Evolutionary conservation across 305 asterid genomes (phyloP).

Genomic region (Stenogyne calaminthoides): DNA sequence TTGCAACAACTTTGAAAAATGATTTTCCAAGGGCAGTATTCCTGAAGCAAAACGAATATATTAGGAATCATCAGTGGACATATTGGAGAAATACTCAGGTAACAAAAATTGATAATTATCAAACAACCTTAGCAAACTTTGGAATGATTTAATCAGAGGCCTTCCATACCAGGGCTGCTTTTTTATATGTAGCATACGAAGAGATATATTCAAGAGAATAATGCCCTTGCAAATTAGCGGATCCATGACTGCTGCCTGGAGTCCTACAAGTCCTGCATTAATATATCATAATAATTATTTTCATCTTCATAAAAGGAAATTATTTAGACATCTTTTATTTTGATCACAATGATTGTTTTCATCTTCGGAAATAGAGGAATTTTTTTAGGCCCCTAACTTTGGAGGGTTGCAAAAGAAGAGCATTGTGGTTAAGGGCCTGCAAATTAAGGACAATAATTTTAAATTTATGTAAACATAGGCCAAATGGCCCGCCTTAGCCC

Average conservation of each 20-base stretch:
- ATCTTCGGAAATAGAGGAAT: background rate
- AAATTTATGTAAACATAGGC: no score
- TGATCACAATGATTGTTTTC: background rate
- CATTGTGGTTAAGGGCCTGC: no score
- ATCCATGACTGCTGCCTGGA: slow-evolving; percentile 82
- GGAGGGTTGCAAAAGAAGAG: no score
- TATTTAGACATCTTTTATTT: background rate
- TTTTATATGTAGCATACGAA: slow-evolving; percentile 84
- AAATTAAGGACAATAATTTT: no score
- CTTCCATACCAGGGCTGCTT: slow-evolving; percentile 92
- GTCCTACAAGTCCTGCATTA: slow-evolving; percentile 87
- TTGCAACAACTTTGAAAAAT: slow-evolving; percentile 77
- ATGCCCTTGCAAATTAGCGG: slow-evolving; percentile 76
- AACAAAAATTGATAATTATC: background rate
- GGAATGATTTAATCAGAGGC: slow-evolving; percentile 78
- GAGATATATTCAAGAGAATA: slow-evolving; percentile 82
- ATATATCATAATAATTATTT: slow-evolving; percentile 10
- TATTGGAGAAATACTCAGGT: background rate
- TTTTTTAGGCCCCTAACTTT: no score
- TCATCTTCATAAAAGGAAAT: background rate
- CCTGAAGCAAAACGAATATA: slow-evolving; percentile 41
- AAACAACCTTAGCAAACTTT: slow-evolving; percentile 69
- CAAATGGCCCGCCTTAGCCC: no score
- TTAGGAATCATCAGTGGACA: background rate
- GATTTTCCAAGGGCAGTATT: slow-evolving; percentile 73